Evolutionary conservation across 768 basidiomycete species (phyloP).

Genomic region (Tulasnella sp.): DNA sequence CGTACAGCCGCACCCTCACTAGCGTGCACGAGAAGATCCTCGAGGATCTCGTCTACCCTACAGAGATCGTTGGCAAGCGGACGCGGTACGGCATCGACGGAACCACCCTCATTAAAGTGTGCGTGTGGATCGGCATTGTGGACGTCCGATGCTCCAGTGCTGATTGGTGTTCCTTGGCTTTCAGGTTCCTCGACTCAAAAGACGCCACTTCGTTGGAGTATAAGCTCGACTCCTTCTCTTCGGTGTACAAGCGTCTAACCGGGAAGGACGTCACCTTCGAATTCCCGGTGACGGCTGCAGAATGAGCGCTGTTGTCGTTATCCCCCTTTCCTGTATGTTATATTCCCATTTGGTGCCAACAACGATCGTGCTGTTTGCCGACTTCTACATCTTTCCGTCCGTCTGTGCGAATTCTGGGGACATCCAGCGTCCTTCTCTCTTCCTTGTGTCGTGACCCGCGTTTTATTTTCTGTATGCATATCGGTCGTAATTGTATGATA

Average conservation of each 20-base stretch:
- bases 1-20: constrained; percentile 95
- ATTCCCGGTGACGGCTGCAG: constrained; percentile 58
- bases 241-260: constrained; percentile 91
- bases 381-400: neutral
- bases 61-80: constrained; percentile 98
- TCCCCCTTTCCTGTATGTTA: neutral
- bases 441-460: constrained; percentile 2
- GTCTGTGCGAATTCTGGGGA: constrained; percentile 7
- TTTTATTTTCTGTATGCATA: constrained; percentile 26
- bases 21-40: constrained; percentile 97
- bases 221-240: constrained; percentile 99
- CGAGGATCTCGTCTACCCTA: constrained; percentile 98
- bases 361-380: neutral
- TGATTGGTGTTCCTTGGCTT: constrained; percentile 5
- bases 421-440: neutral
- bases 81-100: constrained; percentile 93
- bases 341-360: constrained; percentile 3
- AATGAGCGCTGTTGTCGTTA: constrained; percentile 16
- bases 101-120: constrained; percentile 97
- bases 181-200: constrained; percentile 95
- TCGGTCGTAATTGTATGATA: constrained; percentile 6
- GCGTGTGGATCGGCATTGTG: constrained; percentile 48
- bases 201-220: constrained; percentile 98
- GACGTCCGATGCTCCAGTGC: neutral
- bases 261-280: constrained; percentile 97